Base-by-base conservation (phyloP, 2,329 filamentous ascomycete genomes). In the Cladophialophora exuberans region DNA sequence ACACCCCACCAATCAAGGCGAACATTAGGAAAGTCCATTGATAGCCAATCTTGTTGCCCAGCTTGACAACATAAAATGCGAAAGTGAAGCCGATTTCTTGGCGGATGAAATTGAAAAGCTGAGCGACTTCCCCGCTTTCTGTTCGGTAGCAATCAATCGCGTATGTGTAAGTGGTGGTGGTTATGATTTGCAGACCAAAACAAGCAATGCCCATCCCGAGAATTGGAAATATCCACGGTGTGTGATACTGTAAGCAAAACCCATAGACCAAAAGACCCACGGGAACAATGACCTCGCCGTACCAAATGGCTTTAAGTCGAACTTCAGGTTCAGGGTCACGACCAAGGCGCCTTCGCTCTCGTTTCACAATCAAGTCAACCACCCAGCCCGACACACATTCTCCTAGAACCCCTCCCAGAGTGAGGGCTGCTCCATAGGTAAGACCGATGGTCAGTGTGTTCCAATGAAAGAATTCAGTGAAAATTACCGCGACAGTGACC, bases 401-500 rank as follows among this genome's bases (percentile, higher is more conserved):
- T 20, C 66, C 65, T 3, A 65, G 52, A 6, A 59, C 54, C 11
- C 60, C 63, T 33, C 66, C 66, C 17, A 65, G 59, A 1, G 64
- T 65, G 3, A 65, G 61, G 6, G 67, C 62, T n/a, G 62, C 64
- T 15, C 67, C 68, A 44, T 66, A 69, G 7, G 64, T 65, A 13
- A 69, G 58, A 2, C 67, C 68, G 36, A 68, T 67, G 17, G 64
- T 61, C 5, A 69, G 62, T 9, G 67, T 65, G 36, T 66, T 62
- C 65, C 66, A 70, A 36, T 62, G 60, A 55, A 68, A 70, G n/a
- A 56, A 54, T 38, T 62, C 52, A 6, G 61, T 47, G 55, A 70
- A 70, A 20, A 69, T 67, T 28, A 64, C 62, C 6, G 68, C 65
- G 15, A 67, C 67, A 2, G 68, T 70, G 2, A 70, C 68, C 11